A percentile compares a stretch with the other conserved stretches of the same genome.
Evolutionary conservation across 2,329 filamentous ascomycete genomes (phyloP).

Genomic region (Colletotrichum sidae): DNA sequence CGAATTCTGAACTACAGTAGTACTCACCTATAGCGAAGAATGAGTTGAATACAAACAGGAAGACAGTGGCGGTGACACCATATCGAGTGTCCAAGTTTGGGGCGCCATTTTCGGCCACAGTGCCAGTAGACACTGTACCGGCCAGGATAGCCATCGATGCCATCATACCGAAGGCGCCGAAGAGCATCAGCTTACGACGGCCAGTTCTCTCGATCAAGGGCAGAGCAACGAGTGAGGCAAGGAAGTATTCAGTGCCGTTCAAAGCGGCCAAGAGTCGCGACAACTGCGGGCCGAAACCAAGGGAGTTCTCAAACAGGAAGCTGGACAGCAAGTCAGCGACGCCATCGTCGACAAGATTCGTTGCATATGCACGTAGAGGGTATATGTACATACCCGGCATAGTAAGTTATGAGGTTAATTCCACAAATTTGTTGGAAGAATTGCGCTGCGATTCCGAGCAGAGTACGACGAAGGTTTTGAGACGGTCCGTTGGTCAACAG

Average conservation of each 20-base stretch:
- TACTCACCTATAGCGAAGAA: constrained; percentile 63
- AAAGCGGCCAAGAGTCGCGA: constrained; percentile 67
- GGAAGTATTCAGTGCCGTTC: constrained; percentile 58
- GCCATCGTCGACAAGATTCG: too few relatives aligned
- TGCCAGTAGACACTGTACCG: constrained; percentile 45
- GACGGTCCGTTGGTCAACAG: constrained; percentile 69
- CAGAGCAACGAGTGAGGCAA: constrained; percentile 52
- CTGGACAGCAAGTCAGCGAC: constrained; percentile 45
- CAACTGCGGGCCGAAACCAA: constrained; percentile 57
- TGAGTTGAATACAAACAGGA: constrained; percentile 72
- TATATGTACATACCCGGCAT: constrained; percentile 29
- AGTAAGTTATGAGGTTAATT: background rate
- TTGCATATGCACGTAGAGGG: too few relatives aligned
- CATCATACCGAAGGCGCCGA: constrained; percentile 71
- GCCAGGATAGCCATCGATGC: constrained; percentile 69
- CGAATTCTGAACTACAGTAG: background rate
- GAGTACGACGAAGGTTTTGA: constrained; percentile 73
- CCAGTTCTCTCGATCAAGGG: constrained; percentile 63
- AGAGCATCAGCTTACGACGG: constrained; percentile 71
- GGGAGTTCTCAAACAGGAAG: constrained; percentile 52
- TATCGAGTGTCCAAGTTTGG: constrained; percentile 42
- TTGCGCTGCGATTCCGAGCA: constrained; percentile 48
- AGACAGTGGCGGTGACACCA: constrained; percentile 52
- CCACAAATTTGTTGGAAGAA: constrained; percentile 42
- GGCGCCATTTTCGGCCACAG: constrained; percentile 43